These are phyloP conservation scores for Oemleria cerasiformis DNA, from an alignment of 306 rosid species.

Conservation along the genomic window DNA sequence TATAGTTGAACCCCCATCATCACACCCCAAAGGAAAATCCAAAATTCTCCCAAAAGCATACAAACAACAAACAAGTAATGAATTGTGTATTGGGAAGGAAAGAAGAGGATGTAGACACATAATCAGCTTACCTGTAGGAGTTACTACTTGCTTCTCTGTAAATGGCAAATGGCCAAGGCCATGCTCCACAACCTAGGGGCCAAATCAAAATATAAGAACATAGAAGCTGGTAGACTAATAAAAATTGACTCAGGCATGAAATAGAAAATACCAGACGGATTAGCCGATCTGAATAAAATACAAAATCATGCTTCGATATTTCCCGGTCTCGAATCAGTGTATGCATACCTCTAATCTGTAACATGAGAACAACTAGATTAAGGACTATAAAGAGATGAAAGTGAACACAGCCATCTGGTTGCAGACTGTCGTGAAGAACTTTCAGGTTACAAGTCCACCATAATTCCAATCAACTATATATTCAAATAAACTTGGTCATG, in stretches of 20 bases:
- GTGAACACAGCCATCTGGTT: conserved; percentile 12
- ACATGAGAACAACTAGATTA: conserved; percentile 33
- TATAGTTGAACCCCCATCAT: not conserved
- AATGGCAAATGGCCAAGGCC: conserved; percentile 97
- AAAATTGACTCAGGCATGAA: conserved; percentile 19
- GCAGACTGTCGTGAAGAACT: conserved; percentile 3
- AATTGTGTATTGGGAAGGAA: not conserved
- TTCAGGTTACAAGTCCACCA: conserved; percentile 14
- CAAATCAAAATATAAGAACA: conserved; percentile 19
- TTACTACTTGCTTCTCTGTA: conserved; percentile 90
- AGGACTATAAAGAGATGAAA: conserved; percentile 20
- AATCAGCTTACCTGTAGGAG: conserved; percentile 75
- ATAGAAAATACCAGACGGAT: conserved; percentile 71
- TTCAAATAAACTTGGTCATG: not conserved
- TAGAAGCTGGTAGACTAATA: conserved; percentile 5
- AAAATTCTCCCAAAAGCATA: not conserved
- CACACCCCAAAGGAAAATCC: not conserved
- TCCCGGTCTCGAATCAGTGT: conserved; percentile 86
- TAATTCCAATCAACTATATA: not conserved
- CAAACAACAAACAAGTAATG: not conserved
- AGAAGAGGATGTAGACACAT: not conserved
- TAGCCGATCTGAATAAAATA: conserved; percentile 94
- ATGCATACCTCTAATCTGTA: conserved; percentile 97
- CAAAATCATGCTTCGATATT: conserved; percentile 91
- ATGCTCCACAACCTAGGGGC: conserved; percentile 88